Evolutionary conservation across 2,329 filamentous ascomycete species (phyloP), one percentile per base, ranked within the genome.

Genomic region (Scytalidium sp.): DNA sequence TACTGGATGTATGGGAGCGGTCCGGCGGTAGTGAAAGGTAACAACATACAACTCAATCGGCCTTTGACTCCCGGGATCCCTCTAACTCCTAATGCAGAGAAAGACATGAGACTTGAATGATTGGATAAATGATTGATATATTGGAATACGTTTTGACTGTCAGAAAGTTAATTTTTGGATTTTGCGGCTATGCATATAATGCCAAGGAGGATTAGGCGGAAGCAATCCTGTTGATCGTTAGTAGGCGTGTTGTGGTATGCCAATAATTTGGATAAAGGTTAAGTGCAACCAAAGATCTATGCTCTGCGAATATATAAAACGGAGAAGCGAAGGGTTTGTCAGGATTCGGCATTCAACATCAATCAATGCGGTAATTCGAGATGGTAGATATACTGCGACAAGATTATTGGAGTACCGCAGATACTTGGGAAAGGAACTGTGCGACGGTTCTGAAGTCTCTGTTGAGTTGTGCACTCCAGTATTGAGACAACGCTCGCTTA

Each of bases 1-100:
- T 93, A 89, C 68, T 77, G 79, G 60, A 74, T 85, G 69, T 91
- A 87, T 66, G 84, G 84, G 10, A 74, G 78, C 45, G 76, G 77
- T 4, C 72, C 50, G 19, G 39, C 46, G 21, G 32, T 49, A 9
- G 43, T 54, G 6, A 65, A 62, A 45, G 61, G 56, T 5, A 54
- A 60, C 42, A 41, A 46, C 32, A 46, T 53, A 45, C 40, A 42
- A 17, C 40, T 54, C 39, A 52, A 49, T 48, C 41, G 47, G 10
- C 23, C 45, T 44, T 41, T 42, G 42, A 46, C 40, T 50, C 27
- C 43, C 22, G 49, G 44, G 45, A 27, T 48, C 52, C 19, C 21
- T 19, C 51, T 53, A 39, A 58, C 56, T 19, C 55, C 58, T 20
- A 45, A 56, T 27, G 55, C 51, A 15, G 61, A 63, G 54, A 64